A percentile compares a stretch with the other conserved stretches of the same genome.
Evolutionary conservation across 2,329 filamentous ascomycete genomes (phyloP).

Genomic region (Emergomyces orientalis): DNA sequence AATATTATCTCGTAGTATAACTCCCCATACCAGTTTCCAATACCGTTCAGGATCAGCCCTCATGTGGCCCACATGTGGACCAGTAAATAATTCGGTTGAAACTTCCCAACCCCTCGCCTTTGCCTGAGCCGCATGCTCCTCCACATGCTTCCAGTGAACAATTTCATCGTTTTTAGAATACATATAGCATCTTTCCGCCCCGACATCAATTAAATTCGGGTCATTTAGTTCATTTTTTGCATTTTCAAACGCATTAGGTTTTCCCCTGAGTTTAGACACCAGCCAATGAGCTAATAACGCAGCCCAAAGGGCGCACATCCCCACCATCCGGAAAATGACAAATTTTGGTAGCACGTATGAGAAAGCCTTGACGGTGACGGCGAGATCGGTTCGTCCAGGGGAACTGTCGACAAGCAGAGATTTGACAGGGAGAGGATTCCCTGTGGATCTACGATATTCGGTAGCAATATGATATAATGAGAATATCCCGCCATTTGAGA

Average conservation of each 20-base stretch:
- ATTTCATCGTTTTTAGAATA: slow-evolving; percentile 34
- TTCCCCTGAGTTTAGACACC: slow-evolving; percentile 15
- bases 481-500: slow-evolving; percentile 43
- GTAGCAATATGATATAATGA: slow-evolving; percentile 32
- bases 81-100: slow-evolving; percentile 28
- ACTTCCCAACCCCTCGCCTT: slow-evolving; percentile 26
- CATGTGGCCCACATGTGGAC: slow-evolving; percentile 36
- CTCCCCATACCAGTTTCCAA: slow-evolving; percentile 27
- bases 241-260: slow-evolving; percentile 21
- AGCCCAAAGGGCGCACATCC: slow-evolving; percentile 21
- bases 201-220: slow-evolving; percentile 10
- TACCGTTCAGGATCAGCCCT: slow-evolving; percentile 30
- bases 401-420: slow-evolving; percentile 40
- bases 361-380: slow-evolving; percentile 25
- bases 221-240: slow-evolving; percentile 28
- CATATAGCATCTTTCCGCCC: slow-evolving; percentile 28
- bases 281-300: slow-evolving; percentile 19
- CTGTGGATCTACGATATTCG: slow-evolving; percentile 29
- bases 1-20: slow-evolving; percentile 10
- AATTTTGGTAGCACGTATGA: slow-evolving; percentile 28
- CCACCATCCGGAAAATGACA: slow-evolving; percentile 24
- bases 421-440: slow-evolving; percentile 30
- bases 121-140: slow-evolving; percentile 29
- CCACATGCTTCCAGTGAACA: slow-evolving; percentile 29
- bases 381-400: slow-evolving; percentile 31